Evolutionary conservation across 2,329 filamentous ascomycete species (phyloP).

Genomic region (Zopfia rhizophila): DNA sequence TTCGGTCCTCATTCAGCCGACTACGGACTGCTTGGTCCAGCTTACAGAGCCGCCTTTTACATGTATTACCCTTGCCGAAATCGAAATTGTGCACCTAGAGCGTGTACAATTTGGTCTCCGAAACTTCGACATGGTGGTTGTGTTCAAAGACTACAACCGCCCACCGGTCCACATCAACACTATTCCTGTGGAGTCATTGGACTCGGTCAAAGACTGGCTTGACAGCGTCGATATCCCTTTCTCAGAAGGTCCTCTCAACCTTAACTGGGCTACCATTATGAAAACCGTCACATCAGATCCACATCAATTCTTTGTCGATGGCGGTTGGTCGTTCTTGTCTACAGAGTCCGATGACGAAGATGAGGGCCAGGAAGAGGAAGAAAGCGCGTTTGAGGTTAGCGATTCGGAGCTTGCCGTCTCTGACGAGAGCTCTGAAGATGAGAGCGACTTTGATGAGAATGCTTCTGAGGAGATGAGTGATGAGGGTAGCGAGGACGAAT

Average conservation of each 20-base stretch:
- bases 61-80: conserved; percentile 93
- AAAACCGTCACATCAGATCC: conserved; percentile 96
- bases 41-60: conserved; percentile 97
- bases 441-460: conserved; percentile 93
- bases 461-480: conserved; percentile 84
- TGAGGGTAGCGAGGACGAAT: conserved; percentile 65
- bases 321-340: conserved; percentile 92
- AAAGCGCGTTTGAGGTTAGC: conserved; percentile 90
- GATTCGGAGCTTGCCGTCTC: conserved; percentile 79
- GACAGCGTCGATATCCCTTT: conserved; percentile 95
- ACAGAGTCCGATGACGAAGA: conserved; percentile 88
- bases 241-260: conserved; percentile 92
- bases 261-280: conserved; percentile 99
- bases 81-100: conserved; percentile 95
- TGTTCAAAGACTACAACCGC: conserved; percentile 97
- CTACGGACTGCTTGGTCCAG: conserved; percentile 96
- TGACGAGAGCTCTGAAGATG: conserved; percentile 86
- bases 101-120: conserved; percentile 96
- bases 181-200: conserved; percentile 93
- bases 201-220: conserved; percentile 97
- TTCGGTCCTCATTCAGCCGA: conserved; percentile 94
- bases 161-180: conserved; percentile 95
- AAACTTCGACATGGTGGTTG: conserved; percentile 98
- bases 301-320: conserved; percentile 93
- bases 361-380: conserved; percentile 80